Conservation (phyloP, 805 yeast species). For the Saturnispora galanensis region DNA sequence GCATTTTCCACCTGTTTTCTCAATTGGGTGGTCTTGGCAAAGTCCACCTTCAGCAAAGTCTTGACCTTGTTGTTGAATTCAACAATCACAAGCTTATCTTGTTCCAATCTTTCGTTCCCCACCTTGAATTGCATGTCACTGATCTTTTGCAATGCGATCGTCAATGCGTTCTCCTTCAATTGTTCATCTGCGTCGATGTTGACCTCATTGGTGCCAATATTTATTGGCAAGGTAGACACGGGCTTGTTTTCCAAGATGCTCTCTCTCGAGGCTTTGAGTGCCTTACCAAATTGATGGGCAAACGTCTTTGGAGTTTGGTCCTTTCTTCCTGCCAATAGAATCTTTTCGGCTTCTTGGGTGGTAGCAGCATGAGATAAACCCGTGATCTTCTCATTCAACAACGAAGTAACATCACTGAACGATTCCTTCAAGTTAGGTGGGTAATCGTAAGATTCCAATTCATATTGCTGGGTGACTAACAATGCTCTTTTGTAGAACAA, state of each 20-base stretch:
- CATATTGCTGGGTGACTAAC: constrained; percentile 53
- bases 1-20: constrained; percentile 63
- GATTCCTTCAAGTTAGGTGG: constrained; percentile 73
- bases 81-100: constrained; percentile 52
- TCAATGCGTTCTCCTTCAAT: constrained; percentile 30
- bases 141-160: constrained; percentile 43
- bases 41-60: constrained; percentile 43
- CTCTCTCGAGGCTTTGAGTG: constrained; percentile 43
- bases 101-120: constrained; percentile 59
- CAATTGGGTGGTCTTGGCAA: constrained; percentile 48
- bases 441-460: constrained; percentile 68
- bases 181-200: constrained; percentile 4
- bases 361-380: constrained; percentile 55
- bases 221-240: constrained; percentile 7
- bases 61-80: constrained; percentile 52
- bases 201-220: constrained; percentile 1
- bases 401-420: constrained; percentile 48
- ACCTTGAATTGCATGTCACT: constrained; percentile 51
- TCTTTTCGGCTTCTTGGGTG: constrained; percentile 57
- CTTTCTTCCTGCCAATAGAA: constrained; percentile 31
- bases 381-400: constrained; percentile 44
- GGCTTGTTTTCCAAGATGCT: constrained; percentile 20
- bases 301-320: constrained; percentile 54
- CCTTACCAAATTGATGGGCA: constrained; percentile 56
- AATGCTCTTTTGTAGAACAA: constrained; percentile 45